Evolutionary conservation across 1,284 basidiomycete species (phyloP).

Genomic region (Peniophora sp.): DNA sequence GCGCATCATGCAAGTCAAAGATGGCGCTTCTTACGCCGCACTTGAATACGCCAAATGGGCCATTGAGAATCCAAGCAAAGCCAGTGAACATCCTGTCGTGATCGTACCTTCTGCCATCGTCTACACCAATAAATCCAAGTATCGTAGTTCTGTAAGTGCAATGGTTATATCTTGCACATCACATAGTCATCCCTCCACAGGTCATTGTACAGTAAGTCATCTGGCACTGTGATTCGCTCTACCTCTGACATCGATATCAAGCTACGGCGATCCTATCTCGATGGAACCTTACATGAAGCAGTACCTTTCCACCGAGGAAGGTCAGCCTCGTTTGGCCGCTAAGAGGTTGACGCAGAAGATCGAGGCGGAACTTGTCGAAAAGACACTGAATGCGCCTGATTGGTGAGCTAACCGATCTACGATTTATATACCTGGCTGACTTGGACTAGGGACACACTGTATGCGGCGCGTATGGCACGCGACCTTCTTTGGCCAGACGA

Average conservation of each 20-base stretch:
- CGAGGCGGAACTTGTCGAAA: conserved; percentile 60
- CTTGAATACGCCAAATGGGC: conserved; percentile 87
- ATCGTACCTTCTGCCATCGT: conserved; percentile 86
- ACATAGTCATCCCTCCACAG: conserved; percentile 24
- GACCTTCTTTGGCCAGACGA: conserved; percentile 85
- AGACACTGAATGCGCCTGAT: conserved; percentile 88
- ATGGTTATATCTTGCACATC: conserved; percentile 4
- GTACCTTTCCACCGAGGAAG: conserved; percentile 66
- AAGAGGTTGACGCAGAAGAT: conserved; percentile 78
- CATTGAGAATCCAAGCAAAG: conserved; percentile 40
- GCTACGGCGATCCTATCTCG: conserved; percentile 76
- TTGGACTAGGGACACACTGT: conserved; percentile 62
- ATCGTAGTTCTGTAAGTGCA: conserved; percentile 67
- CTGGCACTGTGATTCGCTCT: background rate
- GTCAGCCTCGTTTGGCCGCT: conserved; percentile 71
- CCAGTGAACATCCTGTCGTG: conserved; percentile 31
- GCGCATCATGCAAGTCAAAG: conserved; percentile 88
- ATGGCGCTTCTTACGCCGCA: conserved; percentile 93
- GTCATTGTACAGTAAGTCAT: conserved; percentile 63
- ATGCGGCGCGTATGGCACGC: conserved; percentile 81
- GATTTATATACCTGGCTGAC: conserved; percentile 22
- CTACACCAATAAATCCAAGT: conserved; percentile 93
- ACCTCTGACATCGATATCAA: conserved; percentile 23
- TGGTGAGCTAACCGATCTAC: conserved; percentile 51
- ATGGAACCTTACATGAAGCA: conserved; percentile 72